Base-by-base conservation (phyloP, 345 rosid genomes). In the Carallia pectinifolia region DNA sequence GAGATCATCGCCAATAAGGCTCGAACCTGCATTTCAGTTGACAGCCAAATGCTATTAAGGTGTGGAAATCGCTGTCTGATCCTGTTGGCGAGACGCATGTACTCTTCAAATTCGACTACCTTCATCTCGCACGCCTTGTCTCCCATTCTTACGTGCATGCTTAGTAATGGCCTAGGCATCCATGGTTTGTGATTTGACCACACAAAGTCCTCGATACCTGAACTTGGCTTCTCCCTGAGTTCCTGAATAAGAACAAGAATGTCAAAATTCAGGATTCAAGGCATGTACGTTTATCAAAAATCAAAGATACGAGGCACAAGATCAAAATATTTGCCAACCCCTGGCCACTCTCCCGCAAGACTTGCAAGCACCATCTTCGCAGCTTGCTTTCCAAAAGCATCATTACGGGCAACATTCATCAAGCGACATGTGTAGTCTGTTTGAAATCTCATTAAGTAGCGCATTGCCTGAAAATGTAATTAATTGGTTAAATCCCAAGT, bases 61-160 rank as follows among this genome's bases (percentile, higher is more conserved):
- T 95, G 82, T 0, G 96, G 97, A 69, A 92, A 92, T 18, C 82
- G 84, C 40, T 54, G 76, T 77, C 83, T 80, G 53, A 89, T 83
- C 7, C 89, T 83, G 64, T 77, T 76, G 29, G 97, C 97, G 4
- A 90, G 92, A 19, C 33, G 83, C 89, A 89, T 84, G 61, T 95
- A 95, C 53, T 71, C 88, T 61, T 90, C 86, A 9, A 90, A 88
- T 58, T 85, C 85, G 0, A 87, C 88, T 12, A 95, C 87, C 77
- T 85, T 89, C 99, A 95, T 95, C 77, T 95, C 97, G 15, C 93
- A 86, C 1, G 99, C 94, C 79, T 95, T 95, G 84, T 95, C 99
- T 66, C 99, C 97, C 97, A 95, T 95, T 65, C 99, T 83, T n/a
- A 95, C 97, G 16, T 95, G 99, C 79, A 95, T 76, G 77, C 99